phyloP scores from a whole-genome alignment of 2,329 filamentous ascomycete genomes.

The Hypoxylon sp. region DNA sequence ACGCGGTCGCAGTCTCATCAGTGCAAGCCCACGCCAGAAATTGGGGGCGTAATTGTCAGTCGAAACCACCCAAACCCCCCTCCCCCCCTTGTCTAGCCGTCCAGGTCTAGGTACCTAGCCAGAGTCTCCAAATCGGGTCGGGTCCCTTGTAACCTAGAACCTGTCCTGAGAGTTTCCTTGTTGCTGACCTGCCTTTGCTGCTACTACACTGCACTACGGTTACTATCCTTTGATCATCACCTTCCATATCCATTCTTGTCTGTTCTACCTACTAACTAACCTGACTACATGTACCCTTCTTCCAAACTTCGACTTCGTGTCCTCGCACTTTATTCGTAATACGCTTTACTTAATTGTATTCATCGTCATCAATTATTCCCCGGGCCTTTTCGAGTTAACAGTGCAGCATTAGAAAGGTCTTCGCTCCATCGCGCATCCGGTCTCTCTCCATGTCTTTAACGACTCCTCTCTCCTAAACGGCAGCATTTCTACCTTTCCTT shows the following conservation, averaged over 20 bases:
- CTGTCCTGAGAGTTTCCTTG: slow-evolving; percentile 18
- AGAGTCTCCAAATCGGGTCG: slow-evolving; percentile 13
- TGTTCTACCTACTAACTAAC: slow-evolving; percentile 23
- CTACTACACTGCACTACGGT: no score
- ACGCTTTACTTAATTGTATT: slow-evolving; percentile 41
- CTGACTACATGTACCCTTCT: no score
- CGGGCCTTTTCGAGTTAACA: slow-evolving; percentile 9
- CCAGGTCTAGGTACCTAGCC: no score
- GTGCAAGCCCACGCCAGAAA: slow-evolving; percentile 18
- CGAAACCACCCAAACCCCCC: not conserved
- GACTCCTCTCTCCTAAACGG: slow-evolving; percentile 27
- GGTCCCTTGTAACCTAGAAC: slow-evolving; percentile 18
- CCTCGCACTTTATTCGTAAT: slow-evolving; percentile 39
- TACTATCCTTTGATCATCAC: slow-evolving; percentile 37
- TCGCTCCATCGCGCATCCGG: slow-evolving; percentile 21
- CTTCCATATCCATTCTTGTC: slow-evolving; percentile 39
- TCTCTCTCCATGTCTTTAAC: slow-evolving; percentile 20
- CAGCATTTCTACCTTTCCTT: slow-evolving; percentile 38
- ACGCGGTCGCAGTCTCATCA: slow-evolving; percentile 29
- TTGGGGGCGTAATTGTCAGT: slow-evolving; percentile 19
- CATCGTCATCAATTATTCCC: slow-evolving; percentile 30
- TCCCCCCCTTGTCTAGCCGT: slow-evolving; percentile 10
- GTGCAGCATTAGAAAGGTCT: slow-evolving; percentile 32
- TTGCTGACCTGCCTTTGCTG: slow-evolving; percentile 18
- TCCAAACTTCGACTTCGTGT: slow-evolving; percentile 27